A percentile compares a stretch with the other conserved stretches of the same genome.
Evolutionary conservation across 2,329 filamentous ascomycete genomes (phyloP).

Genomic region (Aspergillus melleus): DNA sequence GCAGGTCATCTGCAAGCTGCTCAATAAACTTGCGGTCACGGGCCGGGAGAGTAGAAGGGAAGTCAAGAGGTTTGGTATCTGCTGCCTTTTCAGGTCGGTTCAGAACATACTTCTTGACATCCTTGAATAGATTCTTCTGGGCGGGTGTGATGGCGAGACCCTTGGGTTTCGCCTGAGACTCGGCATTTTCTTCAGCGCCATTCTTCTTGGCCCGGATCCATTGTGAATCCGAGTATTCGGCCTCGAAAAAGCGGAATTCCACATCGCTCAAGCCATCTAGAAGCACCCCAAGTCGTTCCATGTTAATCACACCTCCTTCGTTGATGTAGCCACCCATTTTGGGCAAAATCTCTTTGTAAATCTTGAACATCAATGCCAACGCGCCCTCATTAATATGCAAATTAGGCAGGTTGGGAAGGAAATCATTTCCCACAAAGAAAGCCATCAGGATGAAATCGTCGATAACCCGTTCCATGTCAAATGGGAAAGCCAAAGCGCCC

Average conservation of each 20-base stretch:
- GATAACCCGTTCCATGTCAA: constrained; percentile 94
- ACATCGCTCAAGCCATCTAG: constrained; percentile 83
- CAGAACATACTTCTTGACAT: constrained; percentile 78
- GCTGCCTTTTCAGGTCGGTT: constrained; percentile 59
- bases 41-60: constrained; percentile 72
- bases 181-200: constrained; percentile 65
- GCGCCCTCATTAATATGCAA: constrained; percentile 98
- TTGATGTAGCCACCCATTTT: constrained; percentile 94
- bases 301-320: constrained; percentile 87
- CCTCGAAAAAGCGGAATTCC: constrained; percentile 89
- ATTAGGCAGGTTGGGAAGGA: constrained; percentile 92
- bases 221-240: constrained; percentile 80
- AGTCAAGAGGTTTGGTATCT: constrained; percentile 61
- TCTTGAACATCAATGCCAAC: constrained; percentile 92
- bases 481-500: constrained; percentile 71
- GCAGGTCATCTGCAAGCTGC: constrained; percentile 72
- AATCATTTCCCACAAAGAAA: constrained; percentile 99
- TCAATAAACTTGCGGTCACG: constrained; percentile 92
- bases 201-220: constrained; percentile 90
- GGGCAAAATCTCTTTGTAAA: constrained; percentile 89
- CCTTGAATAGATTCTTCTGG: constrained; percentile 79
- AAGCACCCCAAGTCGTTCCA: constrained; percentile 73
- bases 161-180: constrained; percentile 55
- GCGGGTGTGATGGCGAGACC: constrained; percentile 73
- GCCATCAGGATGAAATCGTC: constrained; percentile 99